Evolutionary conservation across 1,139 yeast genomes (phyloP), one percentile per base, ranked within the genome.

Genomic region (Hansenula lynferdii): DNA sequence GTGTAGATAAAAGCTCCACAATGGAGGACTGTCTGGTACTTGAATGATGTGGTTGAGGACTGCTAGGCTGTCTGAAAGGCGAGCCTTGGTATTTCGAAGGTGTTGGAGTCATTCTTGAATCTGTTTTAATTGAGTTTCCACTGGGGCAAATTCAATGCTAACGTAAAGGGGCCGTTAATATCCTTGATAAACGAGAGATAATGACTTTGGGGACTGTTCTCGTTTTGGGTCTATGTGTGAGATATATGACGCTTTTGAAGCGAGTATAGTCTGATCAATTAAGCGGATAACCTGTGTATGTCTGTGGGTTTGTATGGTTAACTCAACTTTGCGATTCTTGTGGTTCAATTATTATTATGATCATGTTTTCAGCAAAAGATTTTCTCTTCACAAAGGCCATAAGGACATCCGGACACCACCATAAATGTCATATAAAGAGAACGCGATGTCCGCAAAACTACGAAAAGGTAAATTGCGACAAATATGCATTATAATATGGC

Each of bases 1-100:
- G 95, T 8, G 92, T 78, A n/a, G 87, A 77, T 36, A 85, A 67
- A 62, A 85, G 61, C 56, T 85, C 95, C 31, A 84, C 95, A 42
- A 85, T 84, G n/a, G 94, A 83, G 0, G 85, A 73, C 49, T 80
- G 84, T 44, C 89, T 67, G 5, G 57, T 36, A 14, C 36, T 31
- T 8, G 36, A 31, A 32, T 40, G 43, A 31, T 31, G 44, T 19
- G 58, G 52, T n/a, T 46, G 44, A 1, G 69, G 69, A 14, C 67
- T 62, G 6, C 51, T 48, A 10, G 69, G 65, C 3, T 61, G 58
- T 50, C 70, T 57, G 49, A 61, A 51, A 2, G 67, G 64, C 3
- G 65, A 56, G 26, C 56, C 56, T 14, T 60, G 62, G 40, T 52
- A 61, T 43, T 62, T 63, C 30, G 50, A 42, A 36, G 55, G 55